These are phyloP conservation scores for Pleoardoris graminearum DNA, from an alignment of 2,329 filamentous ascomycete species.

Conservation along the genomic window DNA sequence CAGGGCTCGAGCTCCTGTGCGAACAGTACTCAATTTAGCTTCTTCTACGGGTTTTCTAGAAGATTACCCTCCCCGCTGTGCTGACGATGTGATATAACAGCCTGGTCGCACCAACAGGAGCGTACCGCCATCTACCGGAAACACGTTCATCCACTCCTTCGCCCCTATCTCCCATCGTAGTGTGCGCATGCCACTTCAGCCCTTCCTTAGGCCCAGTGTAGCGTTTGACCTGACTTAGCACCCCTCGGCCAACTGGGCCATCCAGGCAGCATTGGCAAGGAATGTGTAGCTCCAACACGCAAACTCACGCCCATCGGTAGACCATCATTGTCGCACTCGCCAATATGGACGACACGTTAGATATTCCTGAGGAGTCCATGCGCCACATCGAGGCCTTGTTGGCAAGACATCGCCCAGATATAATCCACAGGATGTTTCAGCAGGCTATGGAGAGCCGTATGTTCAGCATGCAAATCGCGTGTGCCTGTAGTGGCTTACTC, in stretches of 20 bases:
- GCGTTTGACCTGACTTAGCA: conserved; percentile 13
- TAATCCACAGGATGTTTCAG: conserved; percentile 44
- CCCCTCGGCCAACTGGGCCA: conserved; percentile 1
- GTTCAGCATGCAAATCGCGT: conserved; percentile 13
- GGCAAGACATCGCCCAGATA: conserved; percentile 40
- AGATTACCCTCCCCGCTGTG: conserved; percentile 41
- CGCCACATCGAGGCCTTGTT: conserved; percentile 44
- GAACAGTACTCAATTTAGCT: conserved; percentile 38
- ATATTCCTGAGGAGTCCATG: conserved; percentile 45
- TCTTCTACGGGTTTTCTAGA: conserved; percentile 45
- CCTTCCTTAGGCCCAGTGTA: conserved; percentile 23
- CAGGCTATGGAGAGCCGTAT: conserved; percentile 42
- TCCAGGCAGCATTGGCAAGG: conserved; percentile 12
- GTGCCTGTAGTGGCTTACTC: conserved; percentile 23
- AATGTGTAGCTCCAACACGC: conserved; percentile 18
- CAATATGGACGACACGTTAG: conserved; percentile 40
- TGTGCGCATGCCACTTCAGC: conserved; percentile 26
- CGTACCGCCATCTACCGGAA: conserved; percentile 33
- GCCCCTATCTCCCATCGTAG: conserved; percentile 23
- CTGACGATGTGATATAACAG: conserved; percentile 45
- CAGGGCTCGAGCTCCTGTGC: conserved; percentile 34
- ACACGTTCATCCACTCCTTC: conserved; percentile 40
- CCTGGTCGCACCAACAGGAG: conserved; percentile 41
- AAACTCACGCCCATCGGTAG: conserved; percentile 11
- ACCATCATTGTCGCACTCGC: conserved; percentile 14